These are phyloP conservation scores for Agaricus sinodeliciosus DNA, from an alignment of 768 basidiomycete genomes.

Conservation along the genomic window DNA sequence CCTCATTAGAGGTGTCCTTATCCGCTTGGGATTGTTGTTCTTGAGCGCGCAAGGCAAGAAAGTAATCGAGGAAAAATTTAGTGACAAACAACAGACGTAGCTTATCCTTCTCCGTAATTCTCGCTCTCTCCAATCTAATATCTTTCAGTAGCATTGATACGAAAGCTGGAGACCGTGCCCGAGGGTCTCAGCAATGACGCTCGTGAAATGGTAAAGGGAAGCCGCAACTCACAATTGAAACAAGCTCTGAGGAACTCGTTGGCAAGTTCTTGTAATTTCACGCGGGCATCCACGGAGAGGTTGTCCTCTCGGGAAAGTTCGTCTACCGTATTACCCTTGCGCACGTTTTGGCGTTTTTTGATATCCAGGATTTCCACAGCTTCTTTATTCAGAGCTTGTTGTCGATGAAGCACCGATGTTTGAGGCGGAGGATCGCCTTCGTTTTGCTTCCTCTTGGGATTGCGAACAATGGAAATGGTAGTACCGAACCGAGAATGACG, in stretches of 20 bases:
- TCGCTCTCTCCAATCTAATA: constrained; percentile 85
- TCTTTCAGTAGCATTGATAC: constrained; percentile 82
- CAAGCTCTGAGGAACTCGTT: constrained; percentile 71
- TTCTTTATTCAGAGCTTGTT: constrained; percentile 69
- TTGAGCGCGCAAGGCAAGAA: constrained; percentile 49
- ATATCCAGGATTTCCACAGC: constrained; percentile 68
- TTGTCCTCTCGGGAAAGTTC: constrained; percentile 65
- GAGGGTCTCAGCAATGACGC: constrained; percentile 6
- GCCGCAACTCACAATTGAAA: constrained; percentile 72
- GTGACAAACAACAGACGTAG: constrained; percentile 81
- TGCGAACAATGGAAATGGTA: constrained; percentile 77
- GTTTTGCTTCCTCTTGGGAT: constrained; percentile 41
- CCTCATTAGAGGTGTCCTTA: constrained; percentile 15
- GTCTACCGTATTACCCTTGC: constrained; percentile 56
- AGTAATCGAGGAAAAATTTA: constrained; percentile 92
- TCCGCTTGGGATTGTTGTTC: constrained; percentile 21
- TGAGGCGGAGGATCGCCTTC: constrained; percentile 27
- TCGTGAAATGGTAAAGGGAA: constrained; percentile 2
- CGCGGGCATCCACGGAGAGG: constrained; percentile 57
- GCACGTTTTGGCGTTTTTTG: constrained; percentile 51
- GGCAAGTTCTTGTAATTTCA: constrained; percentile 62
- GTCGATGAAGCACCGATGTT: constrained; percentile 76
- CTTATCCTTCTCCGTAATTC: constrained; percentile 93
- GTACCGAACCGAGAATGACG: constrained; percentile 97
- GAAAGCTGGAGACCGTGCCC: constrained; percentile 54